These are phyloP conservation scores for Panicum miliaceum DNA, from an alignment of 176 grass and related monocot genomes.

Conservation along the genomic window DNA sequence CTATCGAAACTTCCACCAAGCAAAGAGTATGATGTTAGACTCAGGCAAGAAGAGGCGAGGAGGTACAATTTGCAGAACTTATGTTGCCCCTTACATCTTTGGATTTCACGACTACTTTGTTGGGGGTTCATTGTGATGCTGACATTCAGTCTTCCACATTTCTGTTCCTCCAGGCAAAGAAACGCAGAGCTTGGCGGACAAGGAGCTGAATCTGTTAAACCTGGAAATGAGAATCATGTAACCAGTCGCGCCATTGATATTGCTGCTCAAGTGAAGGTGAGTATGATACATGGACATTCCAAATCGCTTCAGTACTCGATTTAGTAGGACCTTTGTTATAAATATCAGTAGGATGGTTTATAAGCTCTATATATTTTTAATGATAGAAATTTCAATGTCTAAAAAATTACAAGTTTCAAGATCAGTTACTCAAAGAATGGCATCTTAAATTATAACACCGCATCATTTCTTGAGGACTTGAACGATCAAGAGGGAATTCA, in stretches of 20 bases:
- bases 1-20: slow-evolving; percentile 89
- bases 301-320: slow-evolving; percentile 4
- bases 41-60: slow-evolving; percentile 71
- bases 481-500: slow-evolving; percentile 14
- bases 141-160: slow-evolving; percentile 7
- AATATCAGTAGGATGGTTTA: not conserved
- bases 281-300: not conserved
- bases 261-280: slow-evolving; percentile 60
- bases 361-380: slow-evolving; percentile 9
- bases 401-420: not conserved
- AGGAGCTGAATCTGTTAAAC: slow-evolving; percentile 63
- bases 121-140: slow-evolving; percentile 28
- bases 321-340: not conserved
- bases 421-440: not conserved
- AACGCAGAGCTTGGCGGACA: slow-evolving; percentile 45
- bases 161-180: slow-evolving; percentile 60
- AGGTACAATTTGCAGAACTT: slow-evolving; percentile 44
- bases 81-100: slow-evolving; percentile 4
- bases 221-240: slow-evolving; percentile 60
- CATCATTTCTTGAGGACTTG: not conserved
- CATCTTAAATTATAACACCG: not conserved
- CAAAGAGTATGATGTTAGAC: slow-evolving; percentile 89
- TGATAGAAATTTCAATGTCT: not conserved
- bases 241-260: slow-evolving; percentile 41
- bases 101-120: slow-evolving; percentile 27